phyloP scores from a whole-genome alignment of 169 alveolate species.

The Blepharisma undulans region DNA sequence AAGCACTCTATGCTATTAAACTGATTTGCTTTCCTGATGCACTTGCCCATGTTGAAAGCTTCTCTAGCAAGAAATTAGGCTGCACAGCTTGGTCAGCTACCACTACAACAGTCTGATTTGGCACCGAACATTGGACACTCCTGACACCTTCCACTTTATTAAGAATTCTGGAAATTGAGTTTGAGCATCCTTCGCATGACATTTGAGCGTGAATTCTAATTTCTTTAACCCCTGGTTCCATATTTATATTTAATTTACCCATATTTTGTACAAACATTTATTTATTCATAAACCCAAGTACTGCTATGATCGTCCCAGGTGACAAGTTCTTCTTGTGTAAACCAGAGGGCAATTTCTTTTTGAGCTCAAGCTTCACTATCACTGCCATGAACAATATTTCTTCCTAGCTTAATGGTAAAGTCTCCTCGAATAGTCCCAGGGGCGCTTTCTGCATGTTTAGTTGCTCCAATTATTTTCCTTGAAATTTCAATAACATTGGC shows the following conservation, averaged over 20 bases:
- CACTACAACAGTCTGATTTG: background rate
- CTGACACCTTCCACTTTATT: background rate
- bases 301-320: conserved; percentile 72
- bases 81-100: background rate
- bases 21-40: conserved; percentile 36
- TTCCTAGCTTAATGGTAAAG: conserved; percentile 91
- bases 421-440: conserved; percentile 97
- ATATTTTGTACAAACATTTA: background rate
- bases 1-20: background rate
- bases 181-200: conserved; percentile 37
- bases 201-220: background rate
- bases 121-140: background rate
- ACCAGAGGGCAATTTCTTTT: conserved; percentile 95
- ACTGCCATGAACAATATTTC: conserved; percentile 95
- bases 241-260: background rate
- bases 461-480: conserved; percentile 94
- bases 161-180: conserved; percentile 21
- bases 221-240: conserved; percentile 22
- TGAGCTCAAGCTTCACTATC: conserved; percentile 94
- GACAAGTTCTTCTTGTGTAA: conserved; percentile 90
- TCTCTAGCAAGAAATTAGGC: background rate
- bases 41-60: conserved; percentile 11
- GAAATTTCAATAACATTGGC: conserved; percentile 93
- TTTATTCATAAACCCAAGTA: conserved; percentile 84
- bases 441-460: conserved; percentile 91